Percentiles rank a stretch among this genome's conserved stretches.
These are phyloP conservation scores for Triticum timopheevii DNA, from an alignment of 176 grass and related monocot species.

Conservation along the genomic window DNA sequence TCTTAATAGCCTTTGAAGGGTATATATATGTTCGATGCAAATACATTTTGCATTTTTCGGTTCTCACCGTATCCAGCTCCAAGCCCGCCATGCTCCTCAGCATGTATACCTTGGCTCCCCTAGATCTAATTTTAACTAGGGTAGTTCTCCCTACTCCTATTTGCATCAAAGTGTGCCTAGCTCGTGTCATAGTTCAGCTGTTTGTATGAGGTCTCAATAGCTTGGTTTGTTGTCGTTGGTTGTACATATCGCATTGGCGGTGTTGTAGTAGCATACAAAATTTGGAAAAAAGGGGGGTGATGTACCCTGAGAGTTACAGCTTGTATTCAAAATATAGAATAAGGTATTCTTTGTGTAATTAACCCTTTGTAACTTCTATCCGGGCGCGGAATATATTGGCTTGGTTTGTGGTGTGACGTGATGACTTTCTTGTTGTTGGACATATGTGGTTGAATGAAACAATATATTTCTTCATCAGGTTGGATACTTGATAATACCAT, in stretches of 20 bases:
- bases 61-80: conserved; percentile 20
- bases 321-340: conserved; percentile 63
- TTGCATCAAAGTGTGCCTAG: conserved; percentile 36
- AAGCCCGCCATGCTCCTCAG: conserved; percentile 38
- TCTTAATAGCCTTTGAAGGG: conserved; percentile 71
- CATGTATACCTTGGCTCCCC: conserved; percentile 29
- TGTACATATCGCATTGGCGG: conserved; percentile 53
- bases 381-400: conserved; percentile 28
- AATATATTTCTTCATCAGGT: background rate
- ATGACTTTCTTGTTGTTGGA: background rate
- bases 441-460: background rate
- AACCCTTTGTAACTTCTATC: conserved; percentile 40
- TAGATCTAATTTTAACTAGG: conserved; percentile 10
- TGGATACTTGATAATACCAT: background rate
- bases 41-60: conserved; percentile 15
- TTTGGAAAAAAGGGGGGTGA: conserved; percentile 1
- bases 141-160: conserved; percentile 25
- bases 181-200: background rate
- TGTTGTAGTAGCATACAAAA: conserved; percentile 54
- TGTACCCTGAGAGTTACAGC: conserved; percentile 42
- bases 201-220: conserved; percentile 29
- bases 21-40: conserved; percentile 7
- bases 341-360: conserved; percentile 71
- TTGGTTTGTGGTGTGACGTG: conserved; percentile 39
- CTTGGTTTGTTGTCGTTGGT: conserved; percentile 37